Base-by-base conservation (phyloP, 108 stramenopile genomes). In the Skeletonema tropicum region DNA sequence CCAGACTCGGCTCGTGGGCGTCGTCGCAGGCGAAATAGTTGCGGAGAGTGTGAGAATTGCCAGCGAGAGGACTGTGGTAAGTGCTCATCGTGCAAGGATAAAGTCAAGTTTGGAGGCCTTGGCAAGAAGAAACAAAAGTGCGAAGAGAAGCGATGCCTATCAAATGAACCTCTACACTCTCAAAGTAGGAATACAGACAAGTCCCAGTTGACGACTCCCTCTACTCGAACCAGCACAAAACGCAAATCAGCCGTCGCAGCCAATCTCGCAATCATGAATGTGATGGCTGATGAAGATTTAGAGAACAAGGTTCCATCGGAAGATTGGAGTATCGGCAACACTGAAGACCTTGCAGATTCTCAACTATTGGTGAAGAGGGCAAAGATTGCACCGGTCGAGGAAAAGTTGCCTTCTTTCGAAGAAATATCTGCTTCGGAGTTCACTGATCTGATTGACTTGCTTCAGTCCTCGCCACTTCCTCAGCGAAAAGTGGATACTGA, bases 41-140 rank as follows among this genome's bases (percentile, higher is more conserved):
- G 61, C 36, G 32, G 61, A 21, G 13, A 33, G n/a, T 62, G 61
- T 11, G 29, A 62, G 61, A 38, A 33, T 7, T 62, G 61, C n/a
- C 39, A 6, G 2, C 61, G 61, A 9, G 31, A 62, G 19, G 61
- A 62, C 2, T 62, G 61, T n/a, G 61, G 61, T 11, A 10, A 36
- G 33, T 62, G 61, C 36, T 6, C 32, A 38, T 14, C 9, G 7
- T 62, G 61, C 61, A 14, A 23, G 26, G 61, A 62, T 38, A 62
- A n/a, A 9, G 9, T 25, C 10, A 62, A 62, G 21, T 62, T 62
- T 38, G 61, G 61, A 62, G 61, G 61, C 1, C 32, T 8, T 6
- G 61, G 61, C 2, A 62, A 3, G 2, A 33, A 38, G 61, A 26
- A 33, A 3, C 33, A 62, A 38, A 26, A 32, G 12, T 62, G 61